Conservation (phyloP, 352 stramenopile species). For the Globisporangium spinosum region DNA sequence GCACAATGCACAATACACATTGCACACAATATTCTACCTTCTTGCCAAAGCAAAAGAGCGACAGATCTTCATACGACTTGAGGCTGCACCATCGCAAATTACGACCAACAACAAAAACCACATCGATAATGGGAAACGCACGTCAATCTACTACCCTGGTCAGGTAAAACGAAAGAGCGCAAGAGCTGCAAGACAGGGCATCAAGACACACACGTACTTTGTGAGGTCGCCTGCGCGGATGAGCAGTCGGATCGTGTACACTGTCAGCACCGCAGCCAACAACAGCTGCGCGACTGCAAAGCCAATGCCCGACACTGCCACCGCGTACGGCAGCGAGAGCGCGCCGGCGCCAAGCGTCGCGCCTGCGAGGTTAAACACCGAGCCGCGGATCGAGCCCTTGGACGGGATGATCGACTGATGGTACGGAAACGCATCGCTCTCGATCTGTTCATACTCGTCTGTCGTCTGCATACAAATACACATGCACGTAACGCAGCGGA, state of each 20-base stretch:
- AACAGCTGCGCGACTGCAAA: slow-evolving; percentile 76
- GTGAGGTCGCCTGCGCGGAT: slow-evolving; percentile 75
- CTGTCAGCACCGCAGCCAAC: slow-evolving; percentile 60
- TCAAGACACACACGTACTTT: slow-evolving; percentile 39
- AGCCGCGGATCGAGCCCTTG: slow-evolving; percentile 79
- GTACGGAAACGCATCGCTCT: slow-evolving; percentile 64
- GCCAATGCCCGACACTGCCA: slow-evolving; percentile 70
- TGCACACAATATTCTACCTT: slow-evolving; percentile 24
- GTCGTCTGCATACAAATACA: slow-evolving; percentile 9
- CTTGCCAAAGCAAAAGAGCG: slow-evolving; percentile 80
- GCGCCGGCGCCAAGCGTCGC: slow-evolving; percentile 75
- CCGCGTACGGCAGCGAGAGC: slow-evolving; percentile 75
- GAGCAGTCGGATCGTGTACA: slow-evolving; percentile 83
- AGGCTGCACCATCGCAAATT: too few relatives aligned
- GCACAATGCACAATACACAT: too few relatives aligned
- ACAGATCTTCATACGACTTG: slow-evolving; percentile 82
- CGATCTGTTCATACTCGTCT: slow-evolving; percentile 35
- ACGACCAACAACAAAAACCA: too few relatives aligned
- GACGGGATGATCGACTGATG: slow-evolving; percentile 79
- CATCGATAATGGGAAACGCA: too few relatives aligned
- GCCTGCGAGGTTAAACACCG: slow-evolving; percentile 81
- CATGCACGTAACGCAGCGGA: too few relatives aligned
- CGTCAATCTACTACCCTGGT: too few relatives aligned
- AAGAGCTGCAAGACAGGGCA: background rate
- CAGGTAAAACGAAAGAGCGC: too few relatives aligned